Conservation (phyloP, 2,329 filamentous ascomycete species). For the Venturiaceae sp. region DNA sequence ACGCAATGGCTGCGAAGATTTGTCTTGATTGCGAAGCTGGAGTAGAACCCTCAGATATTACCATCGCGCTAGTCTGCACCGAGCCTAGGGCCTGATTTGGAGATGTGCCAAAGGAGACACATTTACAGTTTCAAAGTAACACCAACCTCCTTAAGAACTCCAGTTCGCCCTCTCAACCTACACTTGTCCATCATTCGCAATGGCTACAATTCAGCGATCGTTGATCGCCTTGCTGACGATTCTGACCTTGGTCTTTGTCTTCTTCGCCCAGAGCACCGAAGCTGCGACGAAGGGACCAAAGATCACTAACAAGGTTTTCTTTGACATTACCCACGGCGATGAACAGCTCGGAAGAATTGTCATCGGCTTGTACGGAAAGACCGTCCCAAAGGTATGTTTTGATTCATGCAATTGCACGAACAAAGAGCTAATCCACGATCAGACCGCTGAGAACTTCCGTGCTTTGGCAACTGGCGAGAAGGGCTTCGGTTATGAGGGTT, state of each 20-base stretch:
- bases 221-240: constrained; percentile 66
- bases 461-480: constrained; percentile 78
- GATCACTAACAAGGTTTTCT: constrained; percentile 91
- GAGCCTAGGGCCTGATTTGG: no score
- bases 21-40: background rate
- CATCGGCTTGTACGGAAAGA: constrained; percentile 80
- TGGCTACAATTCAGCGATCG: constrained; percentile 66
- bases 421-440: constrained; percentile 24
- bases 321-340: constrained; percentile 72
- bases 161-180: background rate
- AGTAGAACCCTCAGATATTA: background rate
- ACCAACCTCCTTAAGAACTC: background rate
- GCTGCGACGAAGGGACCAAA: constrained; percentile 72
- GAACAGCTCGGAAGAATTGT: constrained; percentile 65
- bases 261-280: constrained; percentile 65
- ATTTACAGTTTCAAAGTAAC: background rate
- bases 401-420: constrained; percentile 13
- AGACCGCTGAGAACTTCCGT: constrained; percentile 56
- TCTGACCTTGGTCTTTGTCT: constrained; percentile 62
- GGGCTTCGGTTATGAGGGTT: constrained; percentile 74
- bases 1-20: background rate
- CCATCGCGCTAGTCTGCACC: no score
- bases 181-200: constrained; percentile 27
- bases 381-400: constrained; percentile 54
- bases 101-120: no score